Conservation (phyloP, 2,329 filamentous ascomycete species). For the Dactylellina cionopaga region DNA sequence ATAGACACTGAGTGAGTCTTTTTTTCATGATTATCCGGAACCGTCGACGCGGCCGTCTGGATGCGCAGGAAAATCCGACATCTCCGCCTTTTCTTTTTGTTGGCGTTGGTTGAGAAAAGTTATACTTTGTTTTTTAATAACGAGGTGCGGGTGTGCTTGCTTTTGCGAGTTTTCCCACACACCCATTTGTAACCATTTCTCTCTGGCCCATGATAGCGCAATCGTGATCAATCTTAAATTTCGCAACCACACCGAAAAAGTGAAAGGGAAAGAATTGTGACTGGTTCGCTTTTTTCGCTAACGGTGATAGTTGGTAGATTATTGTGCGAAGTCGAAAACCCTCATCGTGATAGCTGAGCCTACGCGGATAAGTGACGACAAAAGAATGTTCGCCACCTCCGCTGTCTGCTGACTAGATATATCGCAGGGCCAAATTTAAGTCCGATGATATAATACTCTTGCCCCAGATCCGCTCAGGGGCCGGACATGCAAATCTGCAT, state of each 20-base stretch:
- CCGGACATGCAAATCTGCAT: conserved; percentile 37
- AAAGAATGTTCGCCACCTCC: too few relatives aligned
- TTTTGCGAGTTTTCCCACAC: conserved; percentile 6
- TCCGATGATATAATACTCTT: conserved; percentile 1
- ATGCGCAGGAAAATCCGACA: conserved; percentile 36
- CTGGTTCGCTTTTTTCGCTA: background rate
- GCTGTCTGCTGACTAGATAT: too few relatives aligned
- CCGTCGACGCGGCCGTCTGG: conserved; percentile 26
- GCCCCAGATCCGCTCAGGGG: conserved; percentile 24
- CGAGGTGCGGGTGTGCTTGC: background rate
- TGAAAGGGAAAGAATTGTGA: background rate
- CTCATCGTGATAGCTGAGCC: too few relatives aligned
- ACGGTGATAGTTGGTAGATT: conserved; percentile 11
- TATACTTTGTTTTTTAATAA: background rate
- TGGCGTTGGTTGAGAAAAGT: background rate
- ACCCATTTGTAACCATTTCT: too few relatives aligned
- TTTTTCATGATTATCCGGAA: conserved; percentile 25
- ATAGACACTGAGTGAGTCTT: too few relatives aligned
- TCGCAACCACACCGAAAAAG: conserved; percentile 42
- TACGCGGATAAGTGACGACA: background rate
- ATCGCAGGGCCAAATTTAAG: too few relatives aligned
- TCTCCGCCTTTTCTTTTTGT: conserved; percentile 17
- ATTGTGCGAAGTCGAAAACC: conserved; percentile 3
- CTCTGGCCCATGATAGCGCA: conserved; percentile 42
- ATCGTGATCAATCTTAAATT: conserved; percentile 49